Base-by-base conservation (phyloP, 768 basidiomycete species). In the Naganishia vishniacii region DNA sequence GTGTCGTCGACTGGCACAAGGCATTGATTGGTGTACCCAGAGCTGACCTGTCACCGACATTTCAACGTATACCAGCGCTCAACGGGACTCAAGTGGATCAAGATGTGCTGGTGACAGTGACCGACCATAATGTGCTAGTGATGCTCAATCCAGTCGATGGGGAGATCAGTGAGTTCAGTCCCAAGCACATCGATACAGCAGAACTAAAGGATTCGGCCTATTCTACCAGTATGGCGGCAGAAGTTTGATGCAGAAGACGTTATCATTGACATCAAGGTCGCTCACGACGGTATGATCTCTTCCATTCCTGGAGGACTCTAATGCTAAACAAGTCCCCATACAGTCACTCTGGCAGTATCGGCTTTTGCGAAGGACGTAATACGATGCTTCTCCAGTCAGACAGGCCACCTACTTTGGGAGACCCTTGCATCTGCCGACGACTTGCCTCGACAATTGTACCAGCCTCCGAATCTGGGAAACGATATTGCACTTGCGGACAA, bases 1-100 rank as follows among this genome's bases (percentile, higher is more conserved):
- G 77, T 23, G 70, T 77, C 28, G 82, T 92, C 47, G 91, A 94
- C 80, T 97, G 92, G 92, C 83, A 95, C 77, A 88, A 84, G 69
- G 77, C 81, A 15, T 82, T 87, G 29, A 79, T 90, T 61, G 92
- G 92, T 16, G 82, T 87, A 4, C 88, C 90, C 0, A 80, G 86
- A 3, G 75, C 81, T 34, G 78, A 80, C 9, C 80, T 84, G 2
- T 73, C 86, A 6, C 90, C 91, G 0, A 74, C 80, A 9, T 85
- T 91, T 68, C 83, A 84, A 67, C 70, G 77, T 37, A 73, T 80
- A 18, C 59, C 59, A 31, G 46, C 67, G 25, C 48, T 71, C 20
- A 67, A 69, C 25, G 48, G 59, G n/a, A 20, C 65, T 4, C 9
- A n/a, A 0, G 66, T 67, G 15, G 61, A 59, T 31, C 34, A 69